Evolutionary conservation across 129 eudicot species (phyloP).

Genomic region (Helichrysum umbraculigerum): DNA sequence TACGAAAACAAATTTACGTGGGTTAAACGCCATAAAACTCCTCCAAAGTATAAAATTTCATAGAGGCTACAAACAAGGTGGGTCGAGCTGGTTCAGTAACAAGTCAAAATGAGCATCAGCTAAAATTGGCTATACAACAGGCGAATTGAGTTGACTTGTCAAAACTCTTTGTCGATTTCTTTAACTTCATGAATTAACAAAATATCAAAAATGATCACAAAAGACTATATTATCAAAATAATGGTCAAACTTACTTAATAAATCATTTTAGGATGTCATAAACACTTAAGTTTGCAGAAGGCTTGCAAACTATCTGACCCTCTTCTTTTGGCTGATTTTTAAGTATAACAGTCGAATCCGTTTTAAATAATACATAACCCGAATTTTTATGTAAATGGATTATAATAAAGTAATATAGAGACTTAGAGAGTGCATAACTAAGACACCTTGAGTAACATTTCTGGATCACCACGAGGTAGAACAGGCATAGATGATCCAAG

Average conservation of each 20-base stretch:
- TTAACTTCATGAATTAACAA: neutral
- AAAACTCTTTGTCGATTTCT: neutral
- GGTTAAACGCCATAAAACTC: neutral
- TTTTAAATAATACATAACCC: neutral
- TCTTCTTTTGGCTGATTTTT: neutral
- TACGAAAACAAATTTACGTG: neutral
- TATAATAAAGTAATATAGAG: too few relatives aligned
- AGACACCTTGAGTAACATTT: slow-evolving; percentile 70
- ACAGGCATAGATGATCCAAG: slow-evolving; percentile 75
- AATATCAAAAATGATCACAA: neutral
- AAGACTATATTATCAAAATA: neutral
- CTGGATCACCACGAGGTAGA: slow-evolving; percentile 72
- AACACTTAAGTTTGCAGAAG: neutral
- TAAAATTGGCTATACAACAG: neutral
- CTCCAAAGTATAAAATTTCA: neutral
- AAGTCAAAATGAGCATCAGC: neutral
- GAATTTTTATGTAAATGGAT: neutral
- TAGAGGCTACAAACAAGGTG: neutral
- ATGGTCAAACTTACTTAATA: neutral
- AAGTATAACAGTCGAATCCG: neutral
- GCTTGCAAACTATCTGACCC: neutral
- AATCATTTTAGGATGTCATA: neutral
- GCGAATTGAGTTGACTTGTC: neutral
- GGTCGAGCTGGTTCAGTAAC: neutral
- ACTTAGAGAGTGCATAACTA: neutral